These are phyloP conservation scores for Cutaneotrichosporon mucoides DNA, from an alignment of 1,284 basidiomycete species.

Conservation along the genomic window DNA sequence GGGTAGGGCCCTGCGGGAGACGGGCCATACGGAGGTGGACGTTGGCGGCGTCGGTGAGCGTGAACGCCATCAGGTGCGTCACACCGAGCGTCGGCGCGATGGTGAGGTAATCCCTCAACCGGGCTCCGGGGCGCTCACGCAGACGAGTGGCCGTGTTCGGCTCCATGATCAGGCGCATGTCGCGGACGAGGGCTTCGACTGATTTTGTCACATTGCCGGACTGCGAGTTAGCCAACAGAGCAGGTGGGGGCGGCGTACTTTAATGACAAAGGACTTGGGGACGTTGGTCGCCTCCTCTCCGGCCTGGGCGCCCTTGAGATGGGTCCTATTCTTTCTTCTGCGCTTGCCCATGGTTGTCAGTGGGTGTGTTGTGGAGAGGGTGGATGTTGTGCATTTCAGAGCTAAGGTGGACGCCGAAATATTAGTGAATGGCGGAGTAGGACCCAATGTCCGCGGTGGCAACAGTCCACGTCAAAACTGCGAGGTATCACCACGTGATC, in stretches of 20 bases:
- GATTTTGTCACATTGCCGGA: slow-evolving; percentile 87
- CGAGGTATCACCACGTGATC: no score
- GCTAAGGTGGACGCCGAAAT: no score
- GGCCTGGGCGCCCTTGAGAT: slow-evolving; percentile 60
- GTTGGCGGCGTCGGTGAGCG: slow-evolving; percentile 77
- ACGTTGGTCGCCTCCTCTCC: slow-evolving; percentile 46
- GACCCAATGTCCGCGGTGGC: no score
- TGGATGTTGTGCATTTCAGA: background rate
- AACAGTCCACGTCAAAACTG: no score
- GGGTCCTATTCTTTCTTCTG: slow-evolving; percentile 78
- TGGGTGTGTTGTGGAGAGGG: background rate
- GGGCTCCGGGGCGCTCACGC: slow-evolving; percentile 82
- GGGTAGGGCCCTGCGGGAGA: slow-evolving; percentile 86
- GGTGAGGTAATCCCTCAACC: slow-evolving; percentile 88
- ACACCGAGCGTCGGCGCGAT: slow-evolving; percentile 90
- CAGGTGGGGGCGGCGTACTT: slow-evolving; percentile 44
- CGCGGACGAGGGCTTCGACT: slow-evolving; percentile 81
- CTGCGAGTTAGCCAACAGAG: slow-evolving; percentile 15
- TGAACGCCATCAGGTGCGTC: slow-evolving; percentile 90
- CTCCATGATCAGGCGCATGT: slow-evolving; percentile 94
- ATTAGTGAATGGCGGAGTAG: no score
- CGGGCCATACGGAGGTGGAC: slow-evolving; percentile 75
- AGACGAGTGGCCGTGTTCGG: slow-evolving; percentile 93
- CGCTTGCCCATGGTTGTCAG: slow-evolving; percentile 58
- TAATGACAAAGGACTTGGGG: slow-evolving; percentile 73